These are phyloP conservation scores for Chalaropsis thielavioides DNA, from an alignment of 2,329 filamentous ascomycete species.

Conservation along the genomic window DNA sequence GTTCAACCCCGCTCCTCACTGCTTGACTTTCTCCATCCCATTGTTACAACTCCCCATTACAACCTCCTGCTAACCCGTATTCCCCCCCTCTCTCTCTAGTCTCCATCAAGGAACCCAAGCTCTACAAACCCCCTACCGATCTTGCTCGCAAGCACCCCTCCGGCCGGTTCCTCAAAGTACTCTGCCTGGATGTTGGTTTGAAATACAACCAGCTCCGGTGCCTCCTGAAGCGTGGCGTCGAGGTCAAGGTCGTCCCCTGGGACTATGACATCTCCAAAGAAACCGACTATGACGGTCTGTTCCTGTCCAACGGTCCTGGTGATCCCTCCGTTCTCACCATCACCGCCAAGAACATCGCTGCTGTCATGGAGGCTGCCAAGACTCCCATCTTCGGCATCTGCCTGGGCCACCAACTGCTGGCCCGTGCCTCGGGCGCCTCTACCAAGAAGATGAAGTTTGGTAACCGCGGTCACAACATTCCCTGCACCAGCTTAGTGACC, in stretches of 20 bases:
- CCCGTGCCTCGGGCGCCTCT: constrained; percentile 68
- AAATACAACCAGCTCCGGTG: constrained; percentile 98
- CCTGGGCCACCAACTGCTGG: constrained; percentile 84
- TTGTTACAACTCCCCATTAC: neutral
- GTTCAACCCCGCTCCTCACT: constrained; percentile 12
- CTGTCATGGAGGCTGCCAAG: constrained; percentile 61
- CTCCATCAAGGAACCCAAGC: constrained; percentile 71
- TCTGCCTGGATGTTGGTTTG: constrained; percentile 92
- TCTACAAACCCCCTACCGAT: constrained; percentile 63
- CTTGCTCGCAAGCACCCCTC: constrained; percentile 72
- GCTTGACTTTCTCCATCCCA: neutral
- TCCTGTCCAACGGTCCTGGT: constrained; percentile 94
- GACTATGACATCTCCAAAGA: constrained; percentile 76
- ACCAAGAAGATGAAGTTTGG: constrained; percentile 98
- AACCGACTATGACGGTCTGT: constrained; percentile 84
- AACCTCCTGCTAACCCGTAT: constrained; percentile 12
- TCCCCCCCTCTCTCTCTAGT: constrained; percentile 42
- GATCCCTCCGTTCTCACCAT: constrained; percentile 73
- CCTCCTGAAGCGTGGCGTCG: constrained; percentile 77
- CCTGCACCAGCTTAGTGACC: constrained; percentile 87
- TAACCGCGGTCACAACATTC: constrained; percentile 97
- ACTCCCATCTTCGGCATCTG: constrained; percentile 94
- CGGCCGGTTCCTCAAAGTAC: constrained; percentile 69
- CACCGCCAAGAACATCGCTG: constrained; percentile 66
- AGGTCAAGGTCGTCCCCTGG: constrained; percentile 91